Base-by-base conservation (phyloP, 441 rosid genomes). In the Dalechampia spathulata region DNA sequence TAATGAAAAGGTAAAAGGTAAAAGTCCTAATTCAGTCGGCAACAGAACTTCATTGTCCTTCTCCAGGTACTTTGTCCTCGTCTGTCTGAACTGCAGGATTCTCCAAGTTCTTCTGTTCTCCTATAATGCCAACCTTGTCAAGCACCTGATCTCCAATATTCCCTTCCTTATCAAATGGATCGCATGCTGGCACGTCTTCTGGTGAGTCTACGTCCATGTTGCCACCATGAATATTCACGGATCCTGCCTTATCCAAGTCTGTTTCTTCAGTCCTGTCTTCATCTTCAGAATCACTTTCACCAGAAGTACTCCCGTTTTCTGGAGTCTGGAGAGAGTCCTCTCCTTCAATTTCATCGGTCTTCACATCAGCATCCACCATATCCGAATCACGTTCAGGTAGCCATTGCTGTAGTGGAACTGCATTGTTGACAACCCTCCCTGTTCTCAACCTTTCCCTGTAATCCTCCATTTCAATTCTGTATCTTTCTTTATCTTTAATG, bases 381-480 rank as follows among this genome's bases (percentile, higher is more conserved):
- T 69, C 78, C 5, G 60, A 61, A 51, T 75, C 83, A 16, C 60
- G 81, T 54, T 56, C 81, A 0, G 90, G 95, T 52, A 72, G 67
- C 56, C 86, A 72, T 70, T 85, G 95, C 62, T 82, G 95, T 23
- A 85, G 55, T 14, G 96, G 95, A 41, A 83, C 68, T 48, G 87
- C 96, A 60, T 81, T 70, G 15, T 87, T 81, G 51, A 85, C 64
- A 2, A 85, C 65, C 71, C 74, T 75, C 19, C 79, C 87, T 0
- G 72, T 72, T 72, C 67, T 85, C 62, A 74, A 66, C 54, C 78
- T 82, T 77, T 84, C 95, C 62, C 76, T 72, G 71, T 93, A 90
- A 56, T 61, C 82, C 66, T 83, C 96, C 99, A 90, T 87, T 75
- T 93, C 96, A 62, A 57, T 39, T 74, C 82, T 73, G 68, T 93